Percentiles rank a stretch among this genome's conserved stretches.
These are phyloP conservation scores for Apodospora peruviana DNA, from an alignment of 495 filamentous ascomycete species.

Conservation along the genomic window DNA sequence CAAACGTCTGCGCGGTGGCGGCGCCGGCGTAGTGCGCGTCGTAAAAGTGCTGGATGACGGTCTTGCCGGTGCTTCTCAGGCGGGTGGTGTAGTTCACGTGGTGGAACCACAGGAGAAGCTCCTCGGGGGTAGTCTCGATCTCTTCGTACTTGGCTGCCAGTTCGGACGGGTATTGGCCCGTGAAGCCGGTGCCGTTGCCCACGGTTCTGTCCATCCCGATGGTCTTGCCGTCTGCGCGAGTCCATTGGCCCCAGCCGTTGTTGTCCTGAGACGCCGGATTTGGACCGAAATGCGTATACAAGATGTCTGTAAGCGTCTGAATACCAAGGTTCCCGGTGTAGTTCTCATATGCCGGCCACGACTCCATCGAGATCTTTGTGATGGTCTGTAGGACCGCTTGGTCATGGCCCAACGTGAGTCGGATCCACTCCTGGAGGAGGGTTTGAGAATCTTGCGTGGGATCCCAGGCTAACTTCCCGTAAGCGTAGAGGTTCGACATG, in stretches of 20 bases:
- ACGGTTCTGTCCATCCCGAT: constrained; percentile 73
- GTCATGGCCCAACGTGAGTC: constrained; percentile 57
- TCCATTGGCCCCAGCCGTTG: constrained; percentile 72
- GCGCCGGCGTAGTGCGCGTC: constrained; percentile 63
- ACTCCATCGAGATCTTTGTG: constrained; percentile 59
- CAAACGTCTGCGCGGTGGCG: constrained; percentile 54
- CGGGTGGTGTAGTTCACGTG: constrained; percentile 63
- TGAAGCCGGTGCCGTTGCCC: constrained; percentile 56
- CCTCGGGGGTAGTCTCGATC: constrained; percentile 59
- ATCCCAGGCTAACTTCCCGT: constrained; percentile 61
- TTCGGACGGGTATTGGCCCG: constrained; percentile 61
- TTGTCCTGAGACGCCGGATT: constrained; percentile 61
- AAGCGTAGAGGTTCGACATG: constrained; percentile 71
- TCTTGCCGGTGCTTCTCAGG: constrained; percentile 55
- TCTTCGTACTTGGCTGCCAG: constrained; percentile 53
- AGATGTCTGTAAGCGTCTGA: constrained; percentile 64
- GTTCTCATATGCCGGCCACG: constrained; percentile 66
- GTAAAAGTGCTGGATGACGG: constrained; percentile 74
- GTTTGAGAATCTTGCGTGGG: constrained; percentile 38
- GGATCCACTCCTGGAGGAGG: constrained; percentile 60
- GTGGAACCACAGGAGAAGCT: constrained; percentile 71
- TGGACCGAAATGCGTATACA: constrained; percentile 61
- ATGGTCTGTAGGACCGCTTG: constrained; percentile 50
- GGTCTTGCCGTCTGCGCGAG: constrained; percentile 49
- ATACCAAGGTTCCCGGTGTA: constrained; percentile 67